Conservation (phyloP, 2,329 filamentous ascomycete genomes). For the Sclerotiophoma versabilis region DNA sequence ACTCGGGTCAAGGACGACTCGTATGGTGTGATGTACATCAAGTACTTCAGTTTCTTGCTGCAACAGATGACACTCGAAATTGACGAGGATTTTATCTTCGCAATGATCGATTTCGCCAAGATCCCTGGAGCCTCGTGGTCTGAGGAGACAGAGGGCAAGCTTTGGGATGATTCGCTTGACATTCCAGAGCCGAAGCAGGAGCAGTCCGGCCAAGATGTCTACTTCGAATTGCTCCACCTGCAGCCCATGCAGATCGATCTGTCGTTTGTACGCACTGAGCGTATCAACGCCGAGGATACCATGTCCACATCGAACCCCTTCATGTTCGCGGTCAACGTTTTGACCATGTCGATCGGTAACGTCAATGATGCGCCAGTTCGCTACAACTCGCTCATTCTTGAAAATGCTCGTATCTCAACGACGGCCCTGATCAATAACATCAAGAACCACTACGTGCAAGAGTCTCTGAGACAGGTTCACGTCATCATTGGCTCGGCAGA, state of each 20-base stretch:
- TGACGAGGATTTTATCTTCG: constrained; percentile 98
- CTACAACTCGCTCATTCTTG: constrained; percentile 90
- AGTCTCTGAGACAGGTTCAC: constrained; percentile 94
- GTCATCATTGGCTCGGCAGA: constrained; percentile 97
- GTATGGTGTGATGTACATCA: constrained; percentile 97
- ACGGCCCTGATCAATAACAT: constrained; percentile 84
- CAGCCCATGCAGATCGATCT: constrained; percentile 98
- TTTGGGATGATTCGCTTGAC: constrained; percentile 89
- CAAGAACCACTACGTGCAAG: constrained; percentile 94
- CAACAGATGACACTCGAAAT: constrained; percentile 99
- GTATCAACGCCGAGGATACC: constrained; percentile 95
- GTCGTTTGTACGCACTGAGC: constrained; percentile 95
- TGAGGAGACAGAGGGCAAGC: constrained; percentile 79
- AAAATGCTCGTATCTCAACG: constrained; percentile 92
- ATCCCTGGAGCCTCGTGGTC: constrained; percentile 89
- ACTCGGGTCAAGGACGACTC: constrained; percentile 98
- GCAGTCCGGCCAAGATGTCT: constrained; percentile 89
- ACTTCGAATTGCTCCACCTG: constrained; percentile 95
- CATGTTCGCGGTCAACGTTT: constrained; percentile 98
- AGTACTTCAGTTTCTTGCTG: constrained; percentile 90
- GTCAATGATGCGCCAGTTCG: constrained; percentile 97
- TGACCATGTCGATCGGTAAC: constrained; percentile 99
- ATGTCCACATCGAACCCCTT: constrained; percentile 86
- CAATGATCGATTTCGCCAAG: constrained; percentile 92
- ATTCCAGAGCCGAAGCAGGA: constrained; percentile 90